Base-by-base conservation (phyloP, 2,329 filamentous ascomycete species). In the Aspergillus carbonarius region DNA sequence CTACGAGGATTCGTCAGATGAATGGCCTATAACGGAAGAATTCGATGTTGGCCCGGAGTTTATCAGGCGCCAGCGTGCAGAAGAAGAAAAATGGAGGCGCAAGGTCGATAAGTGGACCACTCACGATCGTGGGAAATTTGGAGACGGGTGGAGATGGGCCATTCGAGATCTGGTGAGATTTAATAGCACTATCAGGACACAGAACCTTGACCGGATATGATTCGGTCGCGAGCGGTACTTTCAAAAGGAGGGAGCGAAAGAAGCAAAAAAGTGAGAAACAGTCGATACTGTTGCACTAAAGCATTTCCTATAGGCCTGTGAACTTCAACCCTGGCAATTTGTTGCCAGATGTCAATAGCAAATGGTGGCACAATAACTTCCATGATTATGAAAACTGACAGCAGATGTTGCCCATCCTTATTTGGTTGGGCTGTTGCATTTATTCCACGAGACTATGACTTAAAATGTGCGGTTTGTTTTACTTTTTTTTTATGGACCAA, bases 1-100 rank as follows among this genome's bases (percentile, higher is more conserved):
- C 60, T 75, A 73, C 53, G 77, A 75, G 49, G 78, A 79, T 55
- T 77, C 75, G 7, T 78, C 76, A 58, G 89, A 92, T 68, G 89
- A 93, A 70, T 93, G 91, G 83, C 85, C 91, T 51, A 90, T 97
- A 12, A 92, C 92, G 54, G 95, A 99, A 76, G 95, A 99, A 73
- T 99, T 99, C 69, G 95, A 99, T 72, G 92, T 99, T 57, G 95
- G 95, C 0, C 95, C 93, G 3, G 92, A 96, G 74, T 99, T 98
- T 71, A 88, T 98, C 63, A 84, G 88, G 67, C 83, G 93, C 63
- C 93, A 98, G 72, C 85, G 90, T 60, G 92, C 93, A 69, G 95
- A 99, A 76, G 95, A 99, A 77, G 88, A 91, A 49, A 84, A 91
- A 61, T 99, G 95, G 95, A 84, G 89, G 66, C 88, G 88, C 73